Conservation (phyloP, 495 filamentous ascomycete species). For the Aspergillus asperescens region DNA sequence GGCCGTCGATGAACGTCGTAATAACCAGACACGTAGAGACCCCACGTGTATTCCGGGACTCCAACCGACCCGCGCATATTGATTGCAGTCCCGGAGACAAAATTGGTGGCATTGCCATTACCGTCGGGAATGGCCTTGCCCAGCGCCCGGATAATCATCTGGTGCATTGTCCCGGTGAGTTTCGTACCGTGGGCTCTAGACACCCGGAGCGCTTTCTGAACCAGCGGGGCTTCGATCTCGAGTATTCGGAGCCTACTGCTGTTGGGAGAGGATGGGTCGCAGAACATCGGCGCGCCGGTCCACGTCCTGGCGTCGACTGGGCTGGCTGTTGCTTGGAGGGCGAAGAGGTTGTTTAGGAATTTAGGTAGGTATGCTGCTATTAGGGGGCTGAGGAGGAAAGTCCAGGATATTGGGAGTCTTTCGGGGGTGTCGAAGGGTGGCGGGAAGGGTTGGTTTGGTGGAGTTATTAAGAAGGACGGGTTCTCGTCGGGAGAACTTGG, state of each 20-base stretch:
- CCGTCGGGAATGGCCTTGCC: slow-evolving; percentile 14
- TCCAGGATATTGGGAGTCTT: slow-evolving; percentile 26
- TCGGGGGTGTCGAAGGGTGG: slow-evolving; percentile 21
- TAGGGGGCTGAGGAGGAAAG: slow-evolving; percentile 18
- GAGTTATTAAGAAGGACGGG: slow-evolving; percentile 5
- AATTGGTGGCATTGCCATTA: slow-evolving; percentile 14
- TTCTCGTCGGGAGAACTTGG: not conserved
- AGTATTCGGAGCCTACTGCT: slow-evolving; percentile 16
- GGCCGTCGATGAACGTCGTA: slow-evolving; percentile 14
- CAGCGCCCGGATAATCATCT: slow-evolving; percentile 21
- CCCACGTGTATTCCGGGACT: slow-evolving; percentile 14
- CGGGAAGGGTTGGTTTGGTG: slow-evolving; percentile 7
- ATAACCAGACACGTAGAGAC: slow-evolving; percentile 17
- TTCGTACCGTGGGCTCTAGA: slow-evolving; percentile 20
- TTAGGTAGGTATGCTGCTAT: slow-evolving; percentile 17
- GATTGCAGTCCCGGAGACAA: slow-evolving; percentile 22
- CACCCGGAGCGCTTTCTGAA: slow-evolving; percentile 11
- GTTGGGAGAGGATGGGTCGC: not conserved
- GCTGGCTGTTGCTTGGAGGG: slow-evolving; percentile 18
- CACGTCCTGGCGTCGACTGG: slow-evolving; percentile 21
- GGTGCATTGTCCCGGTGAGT: slow-evolving; percentile 20
- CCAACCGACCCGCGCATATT: slow-evolving; percentile 24
- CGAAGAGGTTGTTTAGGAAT: slow-evolving; percentile 11
- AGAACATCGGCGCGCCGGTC: slow-evolving; percentile 21
- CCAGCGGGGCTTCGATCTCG: slow-evolving; percentile 17